These are phyloP conservation scores for Populus tremula DNA, from an alignment of 345 rosid genomes.

Conservation along the genomic window DNA sequence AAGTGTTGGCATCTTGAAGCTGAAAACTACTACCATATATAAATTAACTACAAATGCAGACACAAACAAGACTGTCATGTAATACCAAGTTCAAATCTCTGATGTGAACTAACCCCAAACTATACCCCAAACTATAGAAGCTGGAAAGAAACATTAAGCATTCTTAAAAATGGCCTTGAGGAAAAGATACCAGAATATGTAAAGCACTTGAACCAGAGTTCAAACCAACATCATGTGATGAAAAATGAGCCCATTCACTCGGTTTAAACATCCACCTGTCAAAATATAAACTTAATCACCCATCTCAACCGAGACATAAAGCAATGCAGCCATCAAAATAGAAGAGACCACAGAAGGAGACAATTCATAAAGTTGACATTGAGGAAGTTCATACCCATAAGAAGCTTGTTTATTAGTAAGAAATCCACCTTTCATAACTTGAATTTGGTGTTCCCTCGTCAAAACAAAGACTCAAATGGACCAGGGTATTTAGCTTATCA, in stretches of 20 bases:
- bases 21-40: background rate
- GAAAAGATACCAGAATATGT: slow-evolving; percentile 64
- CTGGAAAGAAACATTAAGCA: background rate
- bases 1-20: background rate
- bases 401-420: slow-evolving; percentile 93
- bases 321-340: slow-evolving; percentile 1
- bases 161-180: background rate
- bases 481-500: slow-evolving; percentile 76
- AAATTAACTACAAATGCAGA: background rate
- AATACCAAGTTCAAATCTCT: background rate
- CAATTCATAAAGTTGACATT: background rate
- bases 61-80: no score
- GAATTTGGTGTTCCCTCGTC: slow-evolving; percentile 92
- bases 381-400: slow-evolving; percentile 57
- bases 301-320: background rate
- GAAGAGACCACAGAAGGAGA: background rate
- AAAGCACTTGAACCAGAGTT: slow-evolving; percentile 86
- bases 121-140: background rate
- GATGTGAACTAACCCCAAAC: background rate
- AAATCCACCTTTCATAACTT: slow-evolving; percentile 91
- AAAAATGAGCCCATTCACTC: slow-evolving; percentile 91
- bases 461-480: slow-evolving; percentile 88
- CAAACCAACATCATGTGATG: slow-evolving; percentile 83
- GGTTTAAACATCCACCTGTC: slow-evolving; percentile 89
- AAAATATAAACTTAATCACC: background rate